Percentiles rank a stretch among this genome's conserved stretches.
Evolutionary conservation across 225 moss, liverwort and hornwort species (phyloP).

Genomic region (Sphagnum tenellum): DNA sequence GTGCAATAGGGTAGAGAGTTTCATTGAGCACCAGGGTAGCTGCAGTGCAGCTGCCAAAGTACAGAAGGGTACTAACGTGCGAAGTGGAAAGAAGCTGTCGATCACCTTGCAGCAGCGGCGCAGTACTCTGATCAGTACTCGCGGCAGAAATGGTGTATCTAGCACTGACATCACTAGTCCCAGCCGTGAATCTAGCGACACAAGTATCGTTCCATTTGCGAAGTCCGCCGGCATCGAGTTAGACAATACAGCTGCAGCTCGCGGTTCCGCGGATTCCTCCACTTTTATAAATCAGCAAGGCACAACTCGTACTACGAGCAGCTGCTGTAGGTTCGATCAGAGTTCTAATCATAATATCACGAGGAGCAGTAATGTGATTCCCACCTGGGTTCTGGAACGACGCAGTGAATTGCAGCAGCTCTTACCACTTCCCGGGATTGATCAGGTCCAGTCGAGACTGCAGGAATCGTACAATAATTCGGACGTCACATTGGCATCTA

Average conservation of each 20-base stretch:
- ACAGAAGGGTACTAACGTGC: constrained; percentile 10
- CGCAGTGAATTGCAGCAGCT: constrained; percentile 15
- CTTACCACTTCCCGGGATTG: not conserved
- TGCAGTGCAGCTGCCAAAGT: constrained; percentile 35
- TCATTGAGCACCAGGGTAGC: constrained; percentile 71
- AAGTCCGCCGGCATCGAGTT: constrained; percentile 21
- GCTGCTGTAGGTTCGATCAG: not conserved
- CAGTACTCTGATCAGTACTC: no score
- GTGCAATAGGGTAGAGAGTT: constrained; percentile 54
- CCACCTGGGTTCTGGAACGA: not conserved
- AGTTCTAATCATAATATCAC: constrained; percentile 15
- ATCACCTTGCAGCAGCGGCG: not conserved
- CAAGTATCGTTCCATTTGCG: constrained; percentile 24
- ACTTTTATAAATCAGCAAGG: constrained; percentile 6
- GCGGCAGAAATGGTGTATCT: not conserved
- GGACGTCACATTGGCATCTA: no score
- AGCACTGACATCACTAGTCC: constrained; percentile 20
- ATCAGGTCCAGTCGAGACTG: no score
- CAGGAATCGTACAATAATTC: no score
- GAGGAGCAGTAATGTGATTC: no score
- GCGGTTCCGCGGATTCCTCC: constrained; percentile 10
- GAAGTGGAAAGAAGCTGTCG: constrained; percentile 13
- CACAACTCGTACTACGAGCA: constrained; percentile 5
- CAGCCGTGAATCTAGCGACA: constrained; percentile 40
- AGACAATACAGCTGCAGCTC: constrained; percentile 13